phyloP scores from a whole-genome alignment of 768 basidiomycete species.

The Porphyrellus cyaneotinctus region DNA sequence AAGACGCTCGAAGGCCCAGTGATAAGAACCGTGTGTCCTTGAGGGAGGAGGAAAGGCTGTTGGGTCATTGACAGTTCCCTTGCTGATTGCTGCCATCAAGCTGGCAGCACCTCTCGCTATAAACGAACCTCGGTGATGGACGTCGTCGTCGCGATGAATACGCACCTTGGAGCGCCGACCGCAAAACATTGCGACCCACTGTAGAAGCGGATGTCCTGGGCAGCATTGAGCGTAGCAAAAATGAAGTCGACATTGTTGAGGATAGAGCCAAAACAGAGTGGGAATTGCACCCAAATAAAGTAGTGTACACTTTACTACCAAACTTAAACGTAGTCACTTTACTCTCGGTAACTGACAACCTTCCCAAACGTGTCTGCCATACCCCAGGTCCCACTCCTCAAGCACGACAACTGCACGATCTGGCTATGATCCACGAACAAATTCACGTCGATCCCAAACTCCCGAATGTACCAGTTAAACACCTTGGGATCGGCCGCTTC shows the following conservation, averaged over 20 bases:
- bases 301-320: no score
- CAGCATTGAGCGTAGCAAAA: slow-evolving; percentile 39
- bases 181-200: slow-evolving; percentile 37
- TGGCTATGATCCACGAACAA: slow-evolving; percentile 44
- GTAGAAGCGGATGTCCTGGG: slow-evolving; percentile 32
- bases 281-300: no score
- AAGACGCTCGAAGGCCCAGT: slow-evolving; percentile 90
- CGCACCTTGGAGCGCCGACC: slow-evolving; percentile 41
- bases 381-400: slow-evolving; percentile 44
- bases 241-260: slow-evolving; percentile 42
- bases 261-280: no score
- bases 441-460: slow-evolving; percentile 40
- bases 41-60: slow-evolving; percentile 82
- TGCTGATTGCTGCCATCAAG: slow-evolving; percentile 63
- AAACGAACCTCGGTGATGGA: not conserved
- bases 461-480: slow-evolving; percentile 44
- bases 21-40: slow-evolving; percentile 84
- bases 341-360: slow-evolving; percentile 38
- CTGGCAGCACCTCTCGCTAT: slow-evolving; percentile 42
- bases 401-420: slow-evolving; percentile 42
- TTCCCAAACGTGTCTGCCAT: slow-evolving; percentile 42
- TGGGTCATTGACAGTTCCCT: slow-evolving; percentile 94
- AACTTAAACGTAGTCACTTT: no score
- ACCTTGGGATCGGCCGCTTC: slow-evolving; percentile 44
- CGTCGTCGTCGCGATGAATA: not conserved